phyloP scores from a whole-genome alignment of 2,329 filamentous ascomycete species.

The Sarocladium brachiariae region DNA sequence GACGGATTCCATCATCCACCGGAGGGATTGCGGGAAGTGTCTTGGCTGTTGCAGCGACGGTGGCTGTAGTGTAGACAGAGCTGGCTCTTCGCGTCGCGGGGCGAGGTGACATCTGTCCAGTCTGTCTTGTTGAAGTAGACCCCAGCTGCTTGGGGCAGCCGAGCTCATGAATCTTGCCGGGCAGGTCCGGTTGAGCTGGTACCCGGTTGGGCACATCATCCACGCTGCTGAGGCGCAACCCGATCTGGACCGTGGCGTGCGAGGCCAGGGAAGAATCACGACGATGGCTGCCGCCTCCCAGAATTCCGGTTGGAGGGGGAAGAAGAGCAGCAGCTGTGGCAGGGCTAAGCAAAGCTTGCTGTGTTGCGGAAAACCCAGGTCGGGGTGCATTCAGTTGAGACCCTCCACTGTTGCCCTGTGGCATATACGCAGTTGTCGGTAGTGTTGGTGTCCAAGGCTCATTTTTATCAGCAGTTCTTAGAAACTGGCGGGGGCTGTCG shows the following conservation, averaged over 20 bases:
- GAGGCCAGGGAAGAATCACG: constrained; percentile 58
- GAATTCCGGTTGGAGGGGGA: constrained; percentile 15
- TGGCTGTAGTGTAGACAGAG: background rate
- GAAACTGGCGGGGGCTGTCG: constrained; percentile 15
- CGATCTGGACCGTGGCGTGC: constrained; percentile 65
- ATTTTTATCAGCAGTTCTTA: background rate
- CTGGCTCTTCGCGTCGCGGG: background rate
- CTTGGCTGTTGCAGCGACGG: background rate
- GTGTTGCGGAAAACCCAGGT: background rate
- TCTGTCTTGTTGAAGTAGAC: background rate
- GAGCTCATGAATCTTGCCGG: constrained; percentile 30
- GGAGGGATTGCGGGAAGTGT: constrained; percentile 16
- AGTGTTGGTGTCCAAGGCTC: constrained; percentile 34
- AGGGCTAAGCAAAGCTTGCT: constrained; percentile 13
- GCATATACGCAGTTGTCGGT: constrained; percentile 11
- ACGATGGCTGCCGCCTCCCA: constrained; percentile 35
- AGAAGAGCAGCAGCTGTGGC: constrained; percentile 38
- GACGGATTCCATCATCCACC: constrained; percentile 26
- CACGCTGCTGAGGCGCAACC: constrained; percentile 57
- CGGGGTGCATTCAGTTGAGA: constrained; percentile 10
- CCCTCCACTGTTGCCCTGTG: background rate
- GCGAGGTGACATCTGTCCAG: background rate
- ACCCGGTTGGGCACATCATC: constrained; percentile 36
- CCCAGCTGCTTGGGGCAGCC: constrained; percentile 23
- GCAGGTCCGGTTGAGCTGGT: constrained; percentile 16